Evolutionary conservation across 1,139 yeast genomes (phyloP).

Genomic region (Sugiyamaella novakii): DNA sequence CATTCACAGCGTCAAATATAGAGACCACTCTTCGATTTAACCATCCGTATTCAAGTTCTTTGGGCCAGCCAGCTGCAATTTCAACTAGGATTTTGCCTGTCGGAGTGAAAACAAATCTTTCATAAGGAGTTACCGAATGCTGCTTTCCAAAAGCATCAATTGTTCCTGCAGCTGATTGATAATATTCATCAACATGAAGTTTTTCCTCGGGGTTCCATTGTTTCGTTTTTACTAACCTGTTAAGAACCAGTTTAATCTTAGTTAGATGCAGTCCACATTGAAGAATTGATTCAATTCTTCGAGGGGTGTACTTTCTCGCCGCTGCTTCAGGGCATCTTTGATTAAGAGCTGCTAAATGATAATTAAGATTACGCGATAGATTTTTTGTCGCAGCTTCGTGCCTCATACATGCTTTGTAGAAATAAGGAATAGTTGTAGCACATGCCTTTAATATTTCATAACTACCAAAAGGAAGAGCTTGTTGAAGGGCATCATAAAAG

Average conservation of each 20-base stretch:
- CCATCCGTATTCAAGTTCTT: constrained; percentile 88
- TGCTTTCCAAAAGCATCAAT: constrained; percentile 78
- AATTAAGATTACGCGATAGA: constrained; percentile 48
- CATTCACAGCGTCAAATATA: constrained; percentile 62
- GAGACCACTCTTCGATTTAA: constrained; percentile 80
- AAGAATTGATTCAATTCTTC: constrained; percentile 67
- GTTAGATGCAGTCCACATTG: constrained; percentile 73
- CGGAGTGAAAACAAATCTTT: constrained; percentile 79
- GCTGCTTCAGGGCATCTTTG: constrained; percentile 25
- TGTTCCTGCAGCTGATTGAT: constrained; percentile 59
- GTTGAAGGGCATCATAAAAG: constrained; percentile 69
- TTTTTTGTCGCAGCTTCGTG: constrained; percentile 88
- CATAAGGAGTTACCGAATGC: constrained; percentile 44
- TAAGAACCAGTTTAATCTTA: constrained; percentile 65
- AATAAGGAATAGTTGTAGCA: constrained; percentile 80
- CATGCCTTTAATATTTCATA: constrained; percentile 77
- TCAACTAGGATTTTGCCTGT: constrained; percentile 87
- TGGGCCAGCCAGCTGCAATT: constrained; percentile 84
- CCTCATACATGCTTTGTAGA: constrained; percentile 87
- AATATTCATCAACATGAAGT: constrained; percentile 48
- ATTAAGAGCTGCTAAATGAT: constrained; percentile 28
- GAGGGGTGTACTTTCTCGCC: constrained; percentile 49
- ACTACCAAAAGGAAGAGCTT: constrained; percentile 67
- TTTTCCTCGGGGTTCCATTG: constrained; percentile 44
- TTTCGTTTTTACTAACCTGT: constrained; percentile 50